Conservation (phyloP, 495 filamentous ascomycete genomes). For the Daldinia caldariorum region DNA sequence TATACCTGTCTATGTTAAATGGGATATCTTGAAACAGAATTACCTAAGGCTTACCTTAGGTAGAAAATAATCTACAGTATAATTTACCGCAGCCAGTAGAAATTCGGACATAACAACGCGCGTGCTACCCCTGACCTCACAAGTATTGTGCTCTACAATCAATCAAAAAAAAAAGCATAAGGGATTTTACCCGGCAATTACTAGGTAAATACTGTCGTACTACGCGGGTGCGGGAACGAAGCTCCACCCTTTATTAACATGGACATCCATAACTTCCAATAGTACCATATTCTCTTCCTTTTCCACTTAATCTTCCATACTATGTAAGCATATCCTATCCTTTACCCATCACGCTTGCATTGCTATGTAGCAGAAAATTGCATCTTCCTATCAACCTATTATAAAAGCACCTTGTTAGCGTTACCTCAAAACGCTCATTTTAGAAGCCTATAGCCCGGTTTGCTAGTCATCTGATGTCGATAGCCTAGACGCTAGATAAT, state of each 20-base stretch:
- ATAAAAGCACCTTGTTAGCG: neutral
- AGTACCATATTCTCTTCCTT: neutral
- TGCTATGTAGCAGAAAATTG: neutral
- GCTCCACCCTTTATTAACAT: neutral
- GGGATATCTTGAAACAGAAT: neutral
- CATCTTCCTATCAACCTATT: neutral
- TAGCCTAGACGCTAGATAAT: conserved; percentile 1
- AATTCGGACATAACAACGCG: neutral
- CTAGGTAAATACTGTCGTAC: neutral
- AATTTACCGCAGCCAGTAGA: neutral
- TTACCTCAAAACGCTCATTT: neutral
- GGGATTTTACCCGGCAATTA: neutral
- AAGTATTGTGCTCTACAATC: neutral
- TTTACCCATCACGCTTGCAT: neutral
- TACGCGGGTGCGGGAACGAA: neutral
- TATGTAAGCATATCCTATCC: neutral
- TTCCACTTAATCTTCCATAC: too few species aligned
- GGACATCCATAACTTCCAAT: conserved; percentile 3
- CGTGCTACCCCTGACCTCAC: neutral
- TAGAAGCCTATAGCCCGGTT: neutral
- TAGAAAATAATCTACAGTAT: neutral
- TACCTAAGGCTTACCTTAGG: neutral
- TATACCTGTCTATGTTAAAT: neutral
- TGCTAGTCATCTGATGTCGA: neutral
- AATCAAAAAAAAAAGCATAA: neutral